Evolutionary conservation across 345 rosid genomes (phyloP), one percentile per base, ranked within the genome.

Genomic region (Abelmoschus esculentus): DNA sequence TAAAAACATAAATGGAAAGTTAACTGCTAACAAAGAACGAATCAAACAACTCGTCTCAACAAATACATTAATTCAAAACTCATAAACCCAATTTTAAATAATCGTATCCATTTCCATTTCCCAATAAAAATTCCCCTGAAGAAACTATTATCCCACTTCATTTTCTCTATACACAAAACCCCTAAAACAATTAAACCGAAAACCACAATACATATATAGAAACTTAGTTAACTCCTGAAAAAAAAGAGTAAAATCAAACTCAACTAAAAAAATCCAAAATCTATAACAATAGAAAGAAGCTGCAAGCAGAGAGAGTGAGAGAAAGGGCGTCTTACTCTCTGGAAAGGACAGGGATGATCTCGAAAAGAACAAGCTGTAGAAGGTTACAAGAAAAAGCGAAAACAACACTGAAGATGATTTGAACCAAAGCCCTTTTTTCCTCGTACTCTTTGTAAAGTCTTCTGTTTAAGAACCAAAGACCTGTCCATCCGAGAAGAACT

Each of bases 311-410:
- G 40, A 36, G 7, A 69, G 31, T 5, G 19, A 10, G 28, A 53
- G 69, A 12, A 17, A 1, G 49, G 69, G 28, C 47, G 14, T 47
- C 69, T 66, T 80, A 90, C 96, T 91, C 91, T 78, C 85, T 92
- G 72, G 98, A 91, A 55, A 93, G 93, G 34, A 93, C 75, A 67
- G 95, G 97, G 68, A 93, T 86, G 88, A 93, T 93, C 85, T 93
- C 97, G 75, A 91, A 91, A 47, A 93, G 87, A 56, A 93, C 98
- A 47, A 93, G 98, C 85, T 93, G 98, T 63, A 91, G 87, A 6
- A 93, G 90, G 66, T 89, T 93, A 79, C 98, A 89, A 67, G 96
- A 93, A 84, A 93, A 91, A 56, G 98, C 91, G 73, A 91, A 93
- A 32, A 93, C 97, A 76, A 88, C 80, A 55, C 96, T 91, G 89